Conservation (phyloP, 345 rosid genomes). For the Xanthoceras sorbifolium region DNA sequence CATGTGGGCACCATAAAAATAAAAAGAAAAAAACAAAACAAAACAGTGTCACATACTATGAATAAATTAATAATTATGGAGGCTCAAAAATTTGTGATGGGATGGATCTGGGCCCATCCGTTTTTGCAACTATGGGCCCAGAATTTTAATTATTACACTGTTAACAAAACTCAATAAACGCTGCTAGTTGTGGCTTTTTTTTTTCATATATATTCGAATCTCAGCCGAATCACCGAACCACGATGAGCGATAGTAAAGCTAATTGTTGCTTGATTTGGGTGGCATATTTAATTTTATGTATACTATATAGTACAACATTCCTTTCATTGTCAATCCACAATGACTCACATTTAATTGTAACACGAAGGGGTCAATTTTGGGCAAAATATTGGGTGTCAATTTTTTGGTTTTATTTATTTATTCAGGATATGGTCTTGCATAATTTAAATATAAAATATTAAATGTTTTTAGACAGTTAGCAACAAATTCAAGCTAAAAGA, state of each 20-base stretch:
- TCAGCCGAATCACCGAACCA: too few species aligned
- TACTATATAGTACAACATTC: too few species aligned
- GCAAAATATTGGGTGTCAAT: background rate
- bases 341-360: background rate
- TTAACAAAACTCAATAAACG: background rate
- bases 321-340: background rate
- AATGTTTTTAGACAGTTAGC: too few species aligned
- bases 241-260: too few species aligned
- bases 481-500: too few species aligned
- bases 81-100: background rate
- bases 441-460: too few species aligned
- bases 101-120: background rate
- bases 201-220: too few species aligned
- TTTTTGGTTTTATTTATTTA: background rate
- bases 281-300: background rate
- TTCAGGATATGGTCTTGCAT: too few species aligned
- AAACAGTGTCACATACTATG: background rate
- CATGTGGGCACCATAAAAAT: background rate
- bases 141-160: background rate
- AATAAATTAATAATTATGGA: background rate
- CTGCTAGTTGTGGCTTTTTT: background rate
- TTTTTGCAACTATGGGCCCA: constrained; percentile 2
- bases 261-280: too few species aligned
- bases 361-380: background rate
- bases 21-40: background rate